phyloP scores from a whole-genome alignment of 768 basidiomycete species.

The Lentinula guzmanii region DNA sequence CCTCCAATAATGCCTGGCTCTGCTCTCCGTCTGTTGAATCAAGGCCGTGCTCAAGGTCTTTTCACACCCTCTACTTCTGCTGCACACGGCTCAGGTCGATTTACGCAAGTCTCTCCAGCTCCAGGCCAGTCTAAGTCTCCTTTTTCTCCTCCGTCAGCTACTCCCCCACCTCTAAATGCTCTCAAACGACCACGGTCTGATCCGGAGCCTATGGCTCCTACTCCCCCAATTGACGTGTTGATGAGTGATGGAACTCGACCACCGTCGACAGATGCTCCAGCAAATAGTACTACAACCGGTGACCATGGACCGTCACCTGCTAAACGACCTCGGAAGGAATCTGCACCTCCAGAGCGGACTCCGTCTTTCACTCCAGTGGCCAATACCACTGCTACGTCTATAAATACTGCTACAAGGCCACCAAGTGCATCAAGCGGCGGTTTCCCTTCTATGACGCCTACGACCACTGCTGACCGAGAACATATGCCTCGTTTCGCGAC shows the following conservation, averaged over 20 bases:
- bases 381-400: not conserved
- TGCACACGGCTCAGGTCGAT: slow-evolving; percentile 39
- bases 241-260: slow-evolving; percentile 35
- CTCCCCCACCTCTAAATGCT: slow-evolving; percentile 41
- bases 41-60: slow-evolving; percentile 80
- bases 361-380: slow-evolving; percentile 14
- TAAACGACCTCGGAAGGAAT: slow-evolving; percentile 67
- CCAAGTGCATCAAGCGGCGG: slow-evolving; percentile 11
- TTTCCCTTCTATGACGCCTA: slow-evolving; percentile 15
- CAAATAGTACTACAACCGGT: slow-evolving; percentile 26
- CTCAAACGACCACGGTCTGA: slow-evolving; percentile 65
- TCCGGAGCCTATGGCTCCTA: slow-evolving; percentile 43
- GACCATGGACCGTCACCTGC: slow-evolving; percentile 63
- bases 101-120: slow-evolving; percentile 47
- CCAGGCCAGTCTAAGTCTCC: slow-evolving; percentile 38
- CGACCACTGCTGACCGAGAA: slow-evolving; percentile 34
- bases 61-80: slow-evolving; percentile 81
- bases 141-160: slow-evolving; percentile 37
- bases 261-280: slow-evolving; percentile 40
- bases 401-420: slow-evolving; percentile 2
- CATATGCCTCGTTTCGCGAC: slow-evolving; percentile 55
- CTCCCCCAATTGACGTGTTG: slow-evolving; percentile 10
- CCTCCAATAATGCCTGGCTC: slow-evolving; percentile 85
- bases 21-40: slow-evolving; percentile 75
- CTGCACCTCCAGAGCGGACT: slow-evolving; percentile 23